These are phyloP conservation scores for Smallanthus sonchifolius DNA, from an alignment of 129 eudicot species.

Conservation along the genomic window DNA sequence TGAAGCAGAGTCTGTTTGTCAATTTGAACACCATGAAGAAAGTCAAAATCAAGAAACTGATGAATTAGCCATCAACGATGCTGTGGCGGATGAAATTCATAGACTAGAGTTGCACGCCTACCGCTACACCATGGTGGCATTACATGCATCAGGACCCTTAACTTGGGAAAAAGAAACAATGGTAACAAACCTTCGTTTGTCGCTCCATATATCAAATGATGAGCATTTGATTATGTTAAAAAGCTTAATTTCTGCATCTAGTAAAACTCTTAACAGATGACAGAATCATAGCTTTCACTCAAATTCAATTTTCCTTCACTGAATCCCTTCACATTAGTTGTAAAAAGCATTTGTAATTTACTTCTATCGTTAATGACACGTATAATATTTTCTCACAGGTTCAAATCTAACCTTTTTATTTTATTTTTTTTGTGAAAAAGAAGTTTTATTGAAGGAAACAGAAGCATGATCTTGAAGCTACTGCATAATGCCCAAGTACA, in stretches of 20 bases:
- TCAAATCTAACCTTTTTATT: constrained; percentile 1
- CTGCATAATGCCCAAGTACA: constrained; percentile 7
- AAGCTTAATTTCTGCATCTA: constrained; percentile 48
- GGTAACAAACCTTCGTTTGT: constrained; percentile 69
- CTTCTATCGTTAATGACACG: neutral
- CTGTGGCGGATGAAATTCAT: constrained; percentile 51
- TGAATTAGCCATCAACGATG: constrained; percentile 15
- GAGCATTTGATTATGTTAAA: constrained; percentile 74
- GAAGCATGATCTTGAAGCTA: constrained; percentile 5
- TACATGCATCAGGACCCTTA: constrained; percentile 81
- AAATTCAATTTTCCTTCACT: neutral
- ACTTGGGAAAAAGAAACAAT: constrained; percentile 75
- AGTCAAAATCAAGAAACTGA: constrained; percentile 16
- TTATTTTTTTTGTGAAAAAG: constrained; percentile 19
- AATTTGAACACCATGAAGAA: constrained; percentile 11
- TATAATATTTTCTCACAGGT: neutral
- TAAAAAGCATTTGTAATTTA: constrained; percentile 23
- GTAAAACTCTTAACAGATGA: constrained; percentile 9
- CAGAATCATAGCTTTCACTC: constrained; percentile 6
- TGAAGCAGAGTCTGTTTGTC: constrained; percentile 69
- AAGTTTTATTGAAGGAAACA: constrained; percentile 26
- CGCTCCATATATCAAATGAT: constrained; percentile 72
- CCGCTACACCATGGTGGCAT: constrained; percentile 63
- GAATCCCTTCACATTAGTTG: constrained; percentile 26
- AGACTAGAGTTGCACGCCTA: constrained; percentile 72